Evolutionary conservation across 1,284 basidiomycete genomes (phyloP).

Genomic region (Rhodotorula mucilaginosa): DNA sequence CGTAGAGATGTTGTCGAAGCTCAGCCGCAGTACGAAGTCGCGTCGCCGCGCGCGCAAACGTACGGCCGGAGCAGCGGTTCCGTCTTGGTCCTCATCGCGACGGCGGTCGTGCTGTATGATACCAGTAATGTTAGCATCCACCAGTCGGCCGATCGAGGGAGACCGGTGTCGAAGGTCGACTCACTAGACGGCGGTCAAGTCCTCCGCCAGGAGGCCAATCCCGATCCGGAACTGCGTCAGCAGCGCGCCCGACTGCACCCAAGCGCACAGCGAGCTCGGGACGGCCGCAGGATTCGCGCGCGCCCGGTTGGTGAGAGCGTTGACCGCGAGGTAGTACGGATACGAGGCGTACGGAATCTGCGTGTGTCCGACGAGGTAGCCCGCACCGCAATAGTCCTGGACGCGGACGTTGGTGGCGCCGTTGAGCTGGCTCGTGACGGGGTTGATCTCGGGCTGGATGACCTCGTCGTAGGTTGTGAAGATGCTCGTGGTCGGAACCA

Average conservation of each 20-base stretch:
- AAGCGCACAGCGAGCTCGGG: slow-evolving; percentile 4
- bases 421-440: slow-evolving; percentile 21
- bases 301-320: slow-evolving; percentile 24
- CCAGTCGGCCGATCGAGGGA: background rate
- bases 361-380: slow-evolving; percentile 16
- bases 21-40: slow-evolving; percentile 1
- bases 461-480: slow-evolving; percentile 44
- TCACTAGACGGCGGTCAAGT: slow-evolving; percentile 21
- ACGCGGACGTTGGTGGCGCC: slow-evolving; percentile 33
- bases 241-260: slow-evolving; percentile 4
- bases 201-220: background rate
- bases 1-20: background rate
- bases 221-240: background rate
- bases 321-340: slow-evolving; percentile 19
- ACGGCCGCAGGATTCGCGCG: background rate
- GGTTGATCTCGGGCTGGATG: slow-evolving; percentile 42
- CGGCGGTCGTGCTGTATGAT: background rate
- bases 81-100: background rate
- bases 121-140: slow-evolving; percentile 3
- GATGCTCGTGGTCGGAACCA: slow-evolving; percentile 45
- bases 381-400: slow-evolving; percentile 35
- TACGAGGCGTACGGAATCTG: slow-evolving; percentile 17
- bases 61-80: slow-evolving; percentile 31
- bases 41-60: slow-evolving; percentile 28
- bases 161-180: background rate